Conservation (phyloP, 495 filamentous ascomycete genomes). For the Hyaloscypha finlandica region DNA sequence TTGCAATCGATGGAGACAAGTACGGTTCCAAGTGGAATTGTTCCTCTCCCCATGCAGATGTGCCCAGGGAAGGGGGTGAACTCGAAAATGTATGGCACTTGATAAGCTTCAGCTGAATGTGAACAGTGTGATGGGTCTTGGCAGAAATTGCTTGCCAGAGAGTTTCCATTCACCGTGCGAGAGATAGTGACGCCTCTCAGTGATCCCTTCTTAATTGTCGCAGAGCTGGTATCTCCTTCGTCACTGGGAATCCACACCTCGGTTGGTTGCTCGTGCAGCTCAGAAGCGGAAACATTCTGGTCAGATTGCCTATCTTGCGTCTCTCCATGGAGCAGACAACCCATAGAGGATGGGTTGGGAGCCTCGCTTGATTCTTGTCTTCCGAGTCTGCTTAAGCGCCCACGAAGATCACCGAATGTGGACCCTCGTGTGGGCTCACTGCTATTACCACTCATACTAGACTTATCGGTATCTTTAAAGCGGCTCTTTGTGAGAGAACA, state of each 20-base stretch:
- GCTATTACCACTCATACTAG: neutral
- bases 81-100: neutral
- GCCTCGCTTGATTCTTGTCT: too few relatives aligned
- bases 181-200: neutral
- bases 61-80: neutral
- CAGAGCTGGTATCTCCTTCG: neutral
- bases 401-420: too few relatives aligned
- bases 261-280: neutral
- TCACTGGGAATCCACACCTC: neutral
- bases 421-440: neutral
- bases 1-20: neutral
- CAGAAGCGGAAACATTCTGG: neutral
- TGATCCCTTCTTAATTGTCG: neutral
- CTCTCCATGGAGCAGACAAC: neutral
- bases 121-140: neutral
- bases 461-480: neutral
- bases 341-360: neutral
- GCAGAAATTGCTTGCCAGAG: neutral
- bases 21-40: neutral
- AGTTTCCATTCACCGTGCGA: neutral
- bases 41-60: neutral
- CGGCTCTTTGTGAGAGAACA: neutral
- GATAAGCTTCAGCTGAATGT: neutral
- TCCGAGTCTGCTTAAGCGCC: too few relatives aligned
- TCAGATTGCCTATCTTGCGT: neutral